Conservation (phyloP, 2,329 filamentous ascomycete species). For the Eurotiales sp. region DNA sequence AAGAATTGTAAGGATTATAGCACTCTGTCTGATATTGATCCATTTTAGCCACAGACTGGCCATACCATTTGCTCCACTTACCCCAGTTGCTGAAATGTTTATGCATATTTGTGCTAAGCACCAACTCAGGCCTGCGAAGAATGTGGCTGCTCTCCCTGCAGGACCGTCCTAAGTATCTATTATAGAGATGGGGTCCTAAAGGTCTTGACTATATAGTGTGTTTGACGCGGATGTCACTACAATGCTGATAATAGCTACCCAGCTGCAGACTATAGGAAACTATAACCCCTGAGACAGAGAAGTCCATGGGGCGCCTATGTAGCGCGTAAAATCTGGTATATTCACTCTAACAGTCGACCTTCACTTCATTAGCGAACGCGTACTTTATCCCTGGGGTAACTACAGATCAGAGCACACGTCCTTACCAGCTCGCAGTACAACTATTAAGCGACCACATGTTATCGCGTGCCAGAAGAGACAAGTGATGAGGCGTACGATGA, state of each 20-base stretch:
- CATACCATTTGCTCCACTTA: conserved; percentile 1
- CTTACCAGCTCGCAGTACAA: neutral
- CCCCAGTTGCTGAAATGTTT: neutral
- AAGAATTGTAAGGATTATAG: neutral
- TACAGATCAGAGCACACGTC: too few species aligned
- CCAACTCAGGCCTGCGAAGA: conserved; percentile 2
- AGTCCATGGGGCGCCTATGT: neutral
- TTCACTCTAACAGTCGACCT: conserved; percentile 1
- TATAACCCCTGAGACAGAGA: neutral
- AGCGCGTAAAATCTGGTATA: conserved; percentile 3
- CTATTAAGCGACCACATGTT: neutral
- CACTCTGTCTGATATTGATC: neutral
- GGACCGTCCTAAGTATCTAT: conserved; percentile 1
- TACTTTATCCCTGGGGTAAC: too few species aligned
- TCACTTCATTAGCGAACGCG: too few species aligned
- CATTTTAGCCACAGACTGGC: neutral
- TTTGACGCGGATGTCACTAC: neutral
- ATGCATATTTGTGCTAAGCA: conserved; percentile 2
- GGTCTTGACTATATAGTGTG: neutral
- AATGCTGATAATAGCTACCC: neutral
- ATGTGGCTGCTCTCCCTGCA: neutral
- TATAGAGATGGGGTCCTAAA: neutral
- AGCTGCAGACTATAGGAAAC: conserved; percentile 5
- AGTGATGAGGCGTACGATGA: neutral
- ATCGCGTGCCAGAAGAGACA: conserved; percentile 1